phyloP scores from a whole-genome alignment of 352 stramenopile genomes.

The Pythium pyrilobum region DNA sequence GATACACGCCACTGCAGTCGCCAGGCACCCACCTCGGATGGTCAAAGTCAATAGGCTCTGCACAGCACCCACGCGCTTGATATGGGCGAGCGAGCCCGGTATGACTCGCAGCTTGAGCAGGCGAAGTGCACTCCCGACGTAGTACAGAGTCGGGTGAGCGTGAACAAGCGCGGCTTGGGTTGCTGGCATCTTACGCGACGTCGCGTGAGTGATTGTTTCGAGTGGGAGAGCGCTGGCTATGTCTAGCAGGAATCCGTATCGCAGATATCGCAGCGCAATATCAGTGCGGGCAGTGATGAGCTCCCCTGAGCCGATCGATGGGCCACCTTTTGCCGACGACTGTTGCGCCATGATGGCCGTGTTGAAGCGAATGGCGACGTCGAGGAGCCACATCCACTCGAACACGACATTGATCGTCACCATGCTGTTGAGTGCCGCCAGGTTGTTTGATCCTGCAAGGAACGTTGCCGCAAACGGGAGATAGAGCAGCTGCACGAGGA shows the following conservation, averaged over 20 bases:
- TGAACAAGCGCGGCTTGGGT: neutral
- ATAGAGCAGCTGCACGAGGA: slow-evolving; percentile 2
- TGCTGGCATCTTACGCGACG: too few relatives aligned
- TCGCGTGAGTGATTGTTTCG: neutral
- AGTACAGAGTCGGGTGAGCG: neutral
- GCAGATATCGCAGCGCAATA: neutral
- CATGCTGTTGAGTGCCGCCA: neutral
- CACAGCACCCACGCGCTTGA: neutral
- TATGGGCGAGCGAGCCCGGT: neutral
- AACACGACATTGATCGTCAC: neutral
- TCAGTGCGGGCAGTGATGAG: neutral
- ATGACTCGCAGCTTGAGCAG: slow-evolving; percentile 2
- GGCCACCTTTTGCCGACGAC: neutral
- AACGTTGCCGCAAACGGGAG: slow-evolving; percentile 3
- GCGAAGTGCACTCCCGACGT: neutral
- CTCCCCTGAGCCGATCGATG: too few relatives aligned
- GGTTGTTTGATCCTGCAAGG: neutral
- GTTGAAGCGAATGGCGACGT: slow-evolving; percentile 4
- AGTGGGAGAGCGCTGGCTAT: neutral
- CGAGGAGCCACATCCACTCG: slow-evolving; percentile 2
- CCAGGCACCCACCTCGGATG: neutral
- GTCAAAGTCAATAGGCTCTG: neutral
- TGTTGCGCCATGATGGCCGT: neutral
- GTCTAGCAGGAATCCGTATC: neutral
- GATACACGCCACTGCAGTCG: neutral